Percentiles rank a stretch among this genome's conserved stretches.
phyloP scores from a whole-genome alignment of 306 rosid species.

The Ormosia emarginata region DNA sequence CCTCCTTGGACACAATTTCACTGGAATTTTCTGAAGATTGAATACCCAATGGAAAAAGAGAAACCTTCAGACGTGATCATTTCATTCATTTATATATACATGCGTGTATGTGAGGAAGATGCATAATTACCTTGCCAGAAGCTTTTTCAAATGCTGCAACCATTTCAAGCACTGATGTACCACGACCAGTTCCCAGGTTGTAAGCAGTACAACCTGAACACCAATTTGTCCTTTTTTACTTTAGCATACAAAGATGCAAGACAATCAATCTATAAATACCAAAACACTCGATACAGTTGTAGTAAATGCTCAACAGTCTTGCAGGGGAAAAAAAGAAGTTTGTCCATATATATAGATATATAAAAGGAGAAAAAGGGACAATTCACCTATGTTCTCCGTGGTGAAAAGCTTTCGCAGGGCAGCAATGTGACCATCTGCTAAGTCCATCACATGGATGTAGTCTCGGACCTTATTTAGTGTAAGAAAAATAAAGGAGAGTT shows the following conservation, averaged over 20 bases:
- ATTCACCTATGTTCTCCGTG: constrained; percentile 57
- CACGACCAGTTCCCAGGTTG: constrained; percentile 87
- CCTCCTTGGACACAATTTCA: constrained; percentile 73
- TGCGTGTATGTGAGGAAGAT: background rate
- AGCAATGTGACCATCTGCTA: constrained; percentile 98
- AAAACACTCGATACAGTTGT: background rate
- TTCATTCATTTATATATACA: background rate
- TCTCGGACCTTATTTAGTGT: constrained; percentile 68
- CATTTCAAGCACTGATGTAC: constrained; percentile 94
- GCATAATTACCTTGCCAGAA: constrained; percentile 63
- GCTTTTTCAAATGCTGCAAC: constrained; percentile 88
- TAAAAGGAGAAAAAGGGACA: background rate
- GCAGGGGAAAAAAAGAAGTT: background rate
- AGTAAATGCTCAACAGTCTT: background rate
- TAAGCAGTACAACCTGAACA: constrained; percentile 80
- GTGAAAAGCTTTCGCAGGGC: constrained; percentile 80
- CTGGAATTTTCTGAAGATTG: constrained; percentile 65
- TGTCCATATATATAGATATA: background rate
- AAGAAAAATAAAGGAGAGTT: background rate
- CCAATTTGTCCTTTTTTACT: constrained; percentile 16
- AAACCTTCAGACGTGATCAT: background rate
- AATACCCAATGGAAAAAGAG: background rate
- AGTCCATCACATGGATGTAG: constrained; percentile 98
- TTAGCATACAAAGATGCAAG: background rate
- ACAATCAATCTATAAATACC: background rate